A percentile compares a stretch with the other conserved stretches of the same genome.
Conservation (phyloP, 208 protist species). For the Leishmania lainsoni region DNA sequence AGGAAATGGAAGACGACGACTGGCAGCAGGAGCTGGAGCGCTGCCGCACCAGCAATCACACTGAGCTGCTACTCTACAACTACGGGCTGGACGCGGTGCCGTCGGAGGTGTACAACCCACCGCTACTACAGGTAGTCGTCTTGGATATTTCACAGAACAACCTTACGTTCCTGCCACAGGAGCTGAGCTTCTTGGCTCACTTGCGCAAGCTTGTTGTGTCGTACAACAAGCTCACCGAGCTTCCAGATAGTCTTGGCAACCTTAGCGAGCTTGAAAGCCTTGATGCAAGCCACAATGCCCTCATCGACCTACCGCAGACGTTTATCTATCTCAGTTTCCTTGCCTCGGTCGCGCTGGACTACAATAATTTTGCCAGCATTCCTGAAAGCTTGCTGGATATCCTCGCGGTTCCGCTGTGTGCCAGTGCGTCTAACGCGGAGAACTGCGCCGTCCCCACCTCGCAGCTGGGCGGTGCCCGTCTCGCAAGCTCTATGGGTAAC, state of each 20-base stretch:
- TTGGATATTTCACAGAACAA: conserved; percentile 81
- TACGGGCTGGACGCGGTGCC: conserved; percentile 72
- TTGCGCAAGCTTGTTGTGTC: conserved; percentile 71
- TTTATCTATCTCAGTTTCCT: conserved; percentile 70
- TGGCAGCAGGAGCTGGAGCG: conserved; percentile 75
- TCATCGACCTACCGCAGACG: conserved; percentile 63
- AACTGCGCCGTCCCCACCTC: neutral
- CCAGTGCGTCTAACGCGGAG: neutral
- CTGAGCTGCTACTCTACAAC: conserved; percentile 75
- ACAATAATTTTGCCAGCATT: conserved; percentile 81
- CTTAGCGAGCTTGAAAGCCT: conserved; percentile 64
- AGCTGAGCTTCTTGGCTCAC: conserved; percentile 69
- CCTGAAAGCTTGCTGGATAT: conserved; percentile 76
- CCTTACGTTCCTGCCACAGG: conserved; percentile 60
- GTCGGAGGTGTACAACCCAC: conserved; percentile 70
- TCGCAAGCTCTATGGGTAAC: conserved; percentile 15
- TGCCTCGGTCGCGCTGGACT: conserved; percentile 70
- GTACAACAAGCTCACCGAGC: conserved; percentile 78
- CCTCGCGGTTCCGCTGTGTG: conserved; percentile 6
- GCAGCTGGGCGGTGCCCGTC: conserved; percentile 15
- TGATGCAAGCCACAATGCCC: conserved; percentile 83
- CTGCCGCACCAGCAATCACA: conserved; percentile 43
- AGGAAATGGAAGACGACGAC: conserved; percentile 71
- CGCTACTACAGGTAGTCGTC: conserved; percentile 60
- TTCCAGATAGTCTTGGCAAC: conserved; percentile 77